A percentile compares a stretch with the other conserved stretches of the same genome.
These are phyloP conservation scores for Hymenotorrendiella dingleyae DNA, from an alignment of 2,329 filamentous ascomycete genomes.

Conservation along the genomic window DNA sequence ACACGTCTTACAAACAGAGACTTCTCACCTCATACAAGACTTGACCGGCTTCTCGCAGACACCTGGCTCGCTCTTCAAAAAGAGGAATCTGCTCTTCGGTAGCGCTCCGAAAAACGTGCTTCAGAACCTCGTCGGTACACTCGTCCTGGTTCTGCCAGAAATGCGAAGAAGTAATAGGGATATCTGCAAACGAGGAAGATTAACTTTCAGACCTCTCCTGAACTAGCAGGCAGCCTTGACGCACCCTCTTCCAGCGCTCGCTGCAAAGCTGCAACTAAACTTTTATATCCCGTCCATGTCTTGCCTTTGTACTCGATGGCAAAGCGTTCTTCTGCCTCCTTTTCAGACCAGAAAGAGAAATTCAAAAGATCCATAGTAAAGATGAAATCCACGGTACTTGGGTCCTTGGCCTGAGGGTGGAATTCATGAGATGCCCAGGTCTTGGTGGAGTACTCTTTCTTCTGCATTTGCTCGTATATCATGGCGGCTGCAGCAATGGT, in stretches of 20 bases:
- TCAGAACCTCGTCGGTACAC: slow-evolving; percentile 68
- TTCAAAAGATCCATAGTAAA: slow-evolving; percentile 97
- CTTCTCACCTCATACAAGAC: slow-evolving; percentile 67
- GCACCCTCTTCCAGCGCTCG: slow-evolving; percentile 81
- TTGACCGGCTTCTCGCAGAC: slow-evolving; percentile 75
- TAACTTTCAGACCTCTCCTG: slow-evolving; percentile 9
- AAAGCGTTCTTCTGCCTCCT: slow-evolving; percentile 62
- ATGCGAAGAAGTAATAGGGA: slow-evolving; percentile 80
- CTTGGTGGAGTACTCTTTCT: slow-evolving; percentile 74
- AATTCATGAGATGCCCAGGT: slow-evolving; percentile 86
- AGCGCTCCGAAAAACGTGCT: slow-evolving; percentile 76
- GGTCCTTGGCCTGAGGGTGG: slow-evolving; percentile 78
- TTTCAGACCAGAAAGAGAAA: slow-evolving; percentile 92
- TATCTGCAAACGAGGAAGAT: slow-evolving; percentile 44
- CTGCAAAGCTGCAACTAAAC: slow-evolving; percentile 79
- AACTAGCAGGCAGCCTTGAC: slow-evolving; percentile 10
- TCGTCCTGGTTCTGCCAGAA: slow-evolving; percentile 78
- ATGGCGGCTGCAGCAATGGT: slow-evolving; percentile 75
- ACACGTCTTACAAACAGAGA: not conserved
- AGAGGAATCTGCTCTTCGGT: slow-evolving; percentile 85
- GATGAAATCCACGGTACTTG: slow-evolving; percentile 79
- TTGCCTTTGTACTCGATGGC: slow-evolving; percentile 74
- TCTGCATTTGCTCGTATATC: slow-evolving; percentile 78
- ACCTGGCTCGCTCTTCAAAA: slow-evolving; percentile 68
- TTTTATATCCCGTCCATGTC: slow-evolving; percentile 93